Conservation (phyloP, 805 yeast genomes). For the Spathaspora passalidarum region DNA sequence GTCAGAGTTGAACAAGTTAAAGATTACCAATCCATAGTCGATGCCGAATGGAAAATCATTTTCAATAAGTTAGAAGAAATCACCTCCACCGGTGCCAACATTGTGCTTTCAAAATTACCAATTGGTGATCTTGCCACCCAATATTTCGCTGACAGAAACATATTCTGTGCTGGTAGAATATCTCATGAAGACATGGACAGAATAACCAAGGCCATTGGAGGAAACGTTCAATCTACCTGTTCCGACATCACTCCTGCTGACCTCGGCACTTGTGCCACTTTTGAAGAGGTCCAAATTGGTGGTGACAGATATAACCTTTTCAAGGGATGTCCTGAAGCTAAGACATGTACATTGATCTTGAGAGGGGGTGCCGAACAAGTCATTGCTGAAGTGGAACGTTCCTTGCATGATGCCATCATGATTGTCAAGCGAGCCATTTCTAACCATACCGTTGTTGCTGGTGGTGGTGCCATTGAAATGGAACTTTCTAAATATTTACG, state of each 20-base stretch:
- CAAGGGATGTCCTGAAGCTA: slow-evolving; percentile 87
- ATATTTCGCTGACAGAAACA: slow-evolving; percentile 91
- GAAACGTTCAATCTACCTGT: slow-evolving; percentile 73
- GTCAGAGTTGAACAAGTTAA: slow-evolving; percentile 91
- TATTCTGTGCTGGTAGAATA: slow-evolving; percentile 97
- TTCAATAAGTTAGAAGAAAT: slow-evolving; percentile 81
- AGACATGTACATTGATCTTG: slow-evolving; percentile 87
- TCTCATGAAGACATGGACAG: slow-evolving; percentile 86
- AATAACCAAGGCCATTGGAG: slow-evolving; percentile 92
- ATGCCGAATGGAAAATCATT: slow-evolving; percentile 98
- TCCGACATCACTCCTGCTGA: slow-evolving; percentile 66
- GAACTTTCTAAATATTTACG: slow-evolving; percentile 86
- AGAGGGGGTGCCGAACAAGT: slow-evolving; percentile 99
- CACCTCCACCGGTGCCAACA: slow-evolving; percentile 81
- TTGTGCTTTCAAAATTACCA: slow-evolving; percentile 90
- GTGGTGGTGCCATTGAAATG: slow-evolving; percentile 99
- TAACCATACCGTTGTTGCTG: slow-evolving; percentile 87
- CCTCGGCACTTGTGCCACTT: slow-evolving; percentile 78
- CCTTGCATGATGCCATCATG: slow-evolving; percentile 97
- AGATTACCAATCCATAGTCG: slow-evolving; percentile 94
- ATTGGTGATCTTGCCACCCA: slow-evolving; percentile 99
- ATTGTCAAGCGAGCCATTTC: slow-evolving; percentile 92
- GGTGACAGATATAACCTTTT: slow-evolving; percentile 92
- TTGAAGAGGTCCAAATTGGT: slow-evolving; percentile 95
- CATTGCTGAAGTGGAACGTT: slow-evolving; percentile 95